Base-by-base conservation (phyloP, 2,329 filamentous ascomycete genomes). In the Diaporthe capsici region DNA sequence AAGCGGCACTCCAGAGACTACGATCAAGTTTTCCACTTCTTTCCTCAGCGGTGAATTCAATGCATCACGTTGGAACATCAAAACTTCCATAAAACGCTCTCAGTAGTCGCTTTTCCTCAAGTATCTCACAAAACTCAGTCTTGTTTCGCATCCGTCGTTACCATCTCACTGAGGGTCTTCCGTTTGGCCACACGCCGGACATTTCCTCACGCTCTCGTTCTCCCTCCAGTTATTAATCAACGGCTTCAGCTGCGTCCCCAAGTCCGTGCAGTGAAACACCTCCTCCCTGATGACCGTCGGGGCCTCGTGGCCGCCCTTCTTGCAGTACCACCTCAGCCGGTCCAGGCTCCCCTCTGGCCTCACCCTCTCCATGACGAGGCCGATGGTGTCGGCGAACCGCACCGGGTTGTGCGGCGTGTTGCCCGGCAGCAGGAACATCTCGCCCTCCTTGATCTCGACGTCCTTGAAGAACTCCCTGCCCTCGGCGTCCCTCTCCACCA, bases 401-500 rank as follows among this genome's bases (percentile, higher is more conserved):
- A 78, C 75, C 20, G 78, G 78, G 73, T 77, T 78, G 73, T 79
- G 78, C n/a, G 78, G 78, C 47, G 73, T 76, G 72, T 79, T 78
- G 13, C 71, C 77, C 3, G 76, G 76, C 25, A 78, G 77, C 61
- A 78, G 68, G 63, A 78, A 78, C 76, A 78, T 78, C 55, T 77
- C 74, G 60, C 77, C 77, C 44, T 78, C 77, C 68, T 75, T 72
- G 74, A 78, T 78, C 49, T 74, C 61, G 17, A 78, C 72, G 63
- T 78, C 77, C 68, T 65, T 70, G 76, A 77, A 77, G 22, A 31
- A 51, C 37, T 68, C 76, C n/a, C 34, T 51, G 9, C 76, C 76
- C 2, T 39, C 49, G 7, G 73, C 61, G 58, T 73, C 76, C 73
- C 25, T 75, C 63, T 77, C 76, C 15, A 77, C 76, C 31, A 77